These are phyloP conservation scores for Chalciporus sp. DNA, from an alignment of 1,284 basidiomycete genomes.

Conservation along the genomic window DNA sequence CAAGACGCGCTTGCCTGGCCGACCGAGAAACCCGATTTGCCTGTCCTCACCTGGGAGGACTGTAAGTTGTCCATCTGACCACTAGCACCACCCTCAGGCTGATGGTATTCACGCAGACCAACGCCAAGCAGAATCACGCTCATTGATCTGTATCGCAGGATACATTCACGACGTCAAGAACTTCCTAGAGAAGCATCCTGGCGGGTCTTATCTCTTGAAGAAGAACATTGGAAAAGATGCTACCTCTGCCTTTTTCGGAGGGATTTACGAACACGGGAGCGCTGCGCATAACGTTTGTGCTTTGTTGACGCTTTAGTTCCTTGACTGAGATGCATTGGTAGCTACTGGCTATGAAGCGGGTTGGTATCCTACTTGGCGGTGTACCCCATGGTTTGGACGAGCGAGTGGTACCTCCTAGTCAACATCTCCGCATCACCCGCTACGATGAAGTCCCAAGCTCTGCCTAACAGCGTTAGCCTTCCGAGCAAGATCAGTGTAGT, in stretches of 20 bases:
- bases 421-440: slow-evolving; percentile 51
- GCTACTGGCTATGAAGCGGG: slow-evolving; percentile 32
- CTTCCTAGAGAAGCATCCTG: slow-evolving; percentile 87
- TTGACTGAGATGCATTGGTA: slow-evolving; percentile 28
- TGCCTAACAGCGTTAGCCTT: slow-evolving; percentile 30
- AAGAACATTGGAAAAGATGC: slow-evolving; percentile 80
- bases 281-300: slow-evolving; percentile 81
- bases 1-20: slow-evolving; percentile 80
- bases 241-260: slow-evolving; percentile 38
- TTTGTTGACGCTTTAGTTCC: background rate
- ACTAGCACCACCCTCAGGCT: slow-evolving; percentile 13
- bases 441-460: slow-evolving; percentile 36
- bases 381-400: no score
- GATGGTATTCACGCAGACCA: slow-evolving; percentile 48
- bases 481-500: no score
- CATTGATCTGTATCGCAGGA: slow-evolving; percentile 78
- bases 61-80: slow-evolving; percentile 45
- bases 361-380: no score
- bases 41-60: slow-evolving; percentile 83
- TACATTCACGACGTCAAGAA: slow-evolving; percentile 85
- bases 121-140: slow-evolving; percentile 71
- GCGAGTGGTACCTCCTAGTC: no score
- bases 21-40: slow-evolving; percentile 68
- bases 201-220: slow-evolving; percentile 66
- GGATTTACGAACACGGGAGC: slow-evolving; percentile 88